A percentile compares a stretch with the other conserved stretches of the same genome.
phyloP scores from a whole-genome alignment of 345 rosid species.

The Tarenaya hassleriana region DNA sequence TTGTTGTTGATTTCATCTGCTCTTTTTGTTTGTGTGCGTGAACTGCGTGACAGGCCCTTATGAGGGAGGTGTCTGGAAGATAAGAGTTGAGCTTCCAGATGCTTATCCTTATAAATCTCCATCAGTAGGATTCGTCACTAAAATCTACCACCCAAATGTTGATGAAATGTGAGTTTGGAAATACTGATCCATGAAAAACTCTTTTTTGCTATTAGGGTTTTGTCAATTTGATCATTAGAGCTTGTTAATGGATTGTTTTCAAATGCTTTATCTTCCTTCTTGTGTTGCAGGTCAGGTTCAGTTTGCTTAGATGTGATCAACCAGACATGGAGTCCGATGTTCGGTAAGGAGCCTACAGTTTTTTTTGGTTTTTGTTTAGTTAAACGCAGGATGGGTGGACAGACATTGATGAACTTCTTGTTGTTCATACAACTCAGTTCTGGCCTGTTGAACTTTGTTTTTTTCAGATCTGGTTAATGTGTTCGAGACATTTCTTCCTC shows the following conservation, averaged over 20 bases:
- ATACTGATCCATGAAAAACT: no score
- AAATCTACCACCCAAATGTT: constrained; percentile 96
- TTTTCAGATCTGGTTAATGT: constrained; percentile 89
- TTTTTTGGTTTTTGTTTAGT: no score
- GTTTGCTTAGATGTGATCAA: constrained; percentile 96
- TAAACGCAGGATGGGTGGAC: no score
- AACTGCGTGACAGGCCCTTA: constrained; percentile 93
- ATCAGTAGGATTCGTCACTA: constrained; percentile 86
- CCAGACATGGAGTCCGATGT: constrained; percentile 99
- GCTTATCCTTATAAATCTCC: constrained; percentile 99
- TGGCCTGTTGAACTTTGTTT: background rate
- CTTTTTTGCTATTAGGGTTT: background rate
- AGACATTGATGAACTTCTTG: no score
- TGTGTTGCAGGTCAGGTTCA: constrained; percentile 80
- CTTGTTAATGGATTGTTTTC: background rate
- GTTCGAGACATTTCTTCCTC: constrained; percentile 96
- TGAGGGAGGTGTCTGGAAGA: constrained; percentile 90
- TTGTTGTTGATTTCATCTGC: no score
- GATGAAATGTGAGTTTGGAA: constrained; percentile 91
- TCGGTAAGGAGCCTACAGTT: constrained; percentile 77
- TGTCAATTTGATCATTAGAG: background rate
- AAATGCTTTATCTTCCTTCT: background rate
- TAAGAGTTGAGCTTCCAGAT: constrained; percentile 95
- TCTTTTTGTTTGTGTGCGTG: no score
- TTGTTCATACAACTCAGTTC: constrained; percentile 3